Percentiles rank a stretch among this genome's conserved stretches.
Evolutionary conservation across 257 asterid species (phyloP).

Genomic region (Salvia miltiorrhiza): DNA sequence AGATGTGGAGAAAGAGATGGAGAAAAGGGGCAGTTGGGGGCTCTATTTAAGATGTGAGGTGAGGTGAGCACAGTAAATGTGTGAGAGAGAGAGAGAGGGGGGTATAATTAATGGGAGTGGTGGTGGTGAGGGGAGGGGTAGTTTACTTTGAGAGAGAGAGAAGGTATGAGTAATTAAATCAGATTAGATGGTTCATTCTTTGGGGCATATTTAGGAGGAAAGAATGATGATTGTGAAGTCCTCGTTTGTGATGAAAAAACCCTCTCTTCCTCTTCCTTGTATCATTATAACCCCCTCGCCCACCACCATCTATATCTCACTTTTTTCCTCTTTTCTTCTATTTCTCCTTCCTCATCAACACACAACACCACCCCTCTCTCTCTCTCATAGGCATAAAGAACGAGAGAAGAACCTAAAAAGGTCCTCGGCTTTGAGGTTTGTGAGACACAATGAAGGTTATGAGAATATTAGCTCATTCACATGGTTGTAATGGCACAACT

Average conservation of each 20-base stretch:
- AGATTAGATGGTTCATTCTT: slow-evolving; percentile 38
- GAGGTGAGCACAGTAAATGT: slow-evolving; percentile 28
- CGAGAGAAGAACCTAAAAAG: background rate
- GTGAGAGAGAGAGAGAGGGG: slow-evolving; percentile 15
- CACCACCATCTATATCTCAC: slow-evolving; percentile 17
- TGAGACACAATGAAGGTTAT: too few relatives aligned
- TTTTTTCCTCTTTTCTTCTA: slow-evolving; percentile 3
- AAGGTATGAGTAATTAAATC: slow-evolving; percentile 12
- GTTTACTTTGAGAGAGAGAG: slow-evolving; percentile 21
- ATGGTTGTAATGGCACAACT: too few relatives aligned
- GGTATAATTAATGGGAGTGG: background rate
- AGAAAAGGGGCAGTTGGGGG: slow-evolving; percentile 30
- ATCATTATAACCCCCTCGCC: slow-evolving; percentile 13
- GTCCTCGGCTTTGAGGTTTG: too few relatives aligned
- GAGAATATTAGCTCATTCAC: too few relatives aligned
- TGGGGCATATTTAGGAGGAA: background rate
- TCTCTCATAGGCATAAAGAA: background rate
- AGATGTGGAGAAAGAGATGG: background rate
- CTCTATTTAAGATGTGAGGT: slow-evolving; percentile 45
- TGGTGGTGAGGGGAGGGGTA: background rate
- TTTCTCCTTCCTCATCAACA: background rate
- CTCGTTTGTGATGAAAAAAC: slow-evolving; percentile 44
- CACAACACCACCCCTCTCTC: background rate
- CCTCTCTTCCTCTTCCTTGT: background rate
- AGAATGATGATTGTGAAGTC: slow-evolving; percentile 35